phyloP scores from a whole-genome alignment of 1,284 basidiomycete species.

The Tausonia pullulans region DNA sequence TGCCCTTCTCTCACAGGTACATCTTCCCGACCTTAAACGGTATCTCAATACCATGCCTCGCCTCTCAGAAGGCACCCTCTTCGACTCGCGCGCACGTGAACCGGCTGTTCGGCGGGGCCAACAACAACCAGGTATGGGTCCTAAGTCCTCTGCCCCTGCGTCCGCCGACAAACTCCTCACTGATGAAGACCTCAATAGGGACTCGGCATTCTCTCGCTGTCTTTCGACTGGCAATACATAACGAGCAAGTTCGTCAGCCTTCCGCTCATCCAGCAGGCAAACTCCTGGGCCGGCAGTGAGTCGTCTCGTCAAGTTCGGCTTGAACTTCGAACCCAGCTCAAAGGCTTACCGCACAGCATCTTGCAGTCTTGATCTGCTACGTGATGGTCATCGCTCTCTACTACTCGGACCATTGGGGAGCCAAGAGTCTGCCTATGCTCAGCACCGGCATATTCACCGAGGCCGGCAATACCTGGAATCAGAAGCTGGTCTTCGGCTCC shows the following conservation, averaged over 20 bases:
- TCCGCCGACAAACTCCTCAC: too few relatives aligned
- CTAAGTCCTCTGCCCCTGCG: too few relatives aligned
- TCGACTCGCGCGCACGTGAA: conserved; percentile 19
- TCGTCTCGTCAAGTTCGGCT: not conserved
- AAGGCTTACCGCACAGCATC: too few relatives aligned
- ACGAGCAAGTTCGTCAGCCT: conserved; percentile 19
- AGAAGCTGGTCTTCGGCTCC: conserved; percentile 29
- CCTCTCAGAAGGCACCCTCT: conserved; percentile 42
- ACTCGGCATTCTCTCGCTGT: conserved; percentile 25
- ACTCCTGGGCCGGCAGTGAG: not conserved
- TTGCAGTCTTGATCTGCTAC: conserved; percentile 24
- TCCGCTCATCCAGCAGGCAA: conserved; percentile 25
- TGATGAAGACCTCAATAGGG: too few relatives aligned
- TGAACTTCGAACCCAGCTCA: too few relatives aligned
- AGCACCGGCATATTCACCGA: conserved; percentile 18
- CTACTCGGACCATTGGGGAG: conserved; percentile 24
- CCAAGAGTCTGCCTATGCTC: conserved; percentile 18
- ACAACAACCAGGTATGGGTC: conserved; percentile 23
- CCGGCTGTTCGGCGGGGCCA: conserved; percentile 28
- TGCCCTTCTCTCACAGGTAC: too few relatives aligned
- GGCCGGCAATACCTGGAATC: conserved; percentile 33
- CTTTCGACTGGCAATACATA: conserved; percentile 31
- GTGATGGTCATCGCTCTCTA: conserved; percentile 24
- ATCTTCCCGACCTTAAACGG: conserved; percentile 31
- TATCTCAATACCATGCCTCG: conserved; percentile 36